Evolutionary conservation across 2,329 filamentous ascomycete species (phyloP).

Genomic region (Aspergillus hortae): DNA sequence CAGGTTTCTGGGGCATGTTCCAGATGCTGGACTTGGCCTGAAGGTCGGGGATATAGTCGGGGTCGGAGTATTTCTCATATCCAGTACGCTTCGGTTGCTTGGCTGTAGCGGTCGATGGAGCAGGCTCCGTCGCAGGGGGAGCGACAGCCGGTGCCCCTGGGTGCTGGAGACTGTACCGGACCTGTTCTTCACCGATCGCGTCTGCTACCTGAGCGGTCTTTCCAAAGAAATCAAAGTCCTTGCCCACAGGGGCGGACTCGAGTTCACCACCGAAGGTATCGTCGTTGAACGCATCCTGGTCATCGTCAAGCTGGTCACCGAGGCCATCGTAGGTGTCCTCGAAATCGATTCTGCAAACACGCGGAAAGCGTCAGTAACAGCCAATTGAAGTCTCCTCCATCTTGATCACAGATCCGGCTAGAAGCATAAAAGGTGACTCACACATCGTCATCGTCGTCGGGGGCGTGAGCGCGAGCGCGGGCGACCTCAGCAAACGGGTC

Average conservation of each 20-base stretch:
- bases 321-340: conserved; percentile 97
- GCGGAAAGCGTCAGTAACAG: background rate
- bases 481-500: conserved; percentile 88
- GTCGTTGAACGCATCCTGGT: conserved; percentile 92
- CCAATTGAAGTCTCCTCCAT: background rate
- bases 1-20: conserved; percentile 58
- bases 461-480: conserved; percentile 47
- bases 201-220: conserved; percentile 82
- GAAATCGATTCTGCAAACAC: conserved; percentile 66
- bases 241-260: conserved; percentile 60
- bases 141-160: conserved; percentile 45
- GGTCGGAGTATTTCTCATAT: conserved; percentile 86
- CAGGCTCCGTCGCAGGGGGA: conserved; percentile 39
- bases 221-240: conserved; percentile 96
- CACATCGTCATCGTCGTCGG: conserved; percentile 60
- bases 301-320: conserved; percentile 84
- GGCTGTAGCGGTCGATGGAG: conserved; percentile 34
- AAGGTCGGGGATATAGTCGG: conserved; percentile 81
- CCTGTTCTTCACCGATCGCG: conserved; percentile 86
- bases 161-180: conserved; percentile 74
- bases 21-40: conserved; percentile 92
- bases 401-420: background rate
- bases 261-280: conserved; percentile 75
- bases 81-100: conserved; percentile 68
- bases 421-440: conserved; percentile 43